phyloP scores from a whole-genome alignment of 2,329 filamentous ascomycete species.

The Fusarium tjaetaba region DNA sequence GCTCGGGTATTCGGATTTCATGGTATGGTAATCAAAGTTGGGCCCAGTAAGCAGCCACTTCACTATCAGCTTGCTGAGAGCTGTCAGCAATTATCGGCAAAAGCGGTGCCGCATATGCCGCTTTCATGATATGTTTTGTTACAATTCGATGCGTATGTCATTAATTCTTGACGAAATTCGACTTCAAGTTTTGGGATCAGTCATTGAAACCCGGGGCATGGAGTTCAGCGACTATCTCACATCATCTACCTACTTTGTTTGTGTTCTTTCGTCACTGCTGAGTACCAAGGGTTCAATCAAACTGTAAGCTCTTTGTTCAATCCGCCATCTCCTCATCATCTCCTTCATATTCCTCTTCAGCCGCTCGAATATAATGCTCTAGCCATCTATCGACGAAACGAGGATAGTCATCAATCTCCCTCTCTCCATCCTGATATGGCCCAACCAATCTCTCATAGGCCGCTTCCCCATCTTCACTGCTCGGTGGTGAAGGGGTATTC shows the following conservation, averaged over 20 bases:
- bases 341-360: background rate
- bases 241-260: too few relatives aligned
- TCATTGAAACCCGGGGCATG: rapidly evolving
- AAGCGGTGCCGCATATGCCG: background rate
- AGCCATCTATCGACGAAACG: background rate
- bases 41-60: background rate
- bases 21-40: background rate
- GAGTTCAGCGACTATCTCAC: background rate
- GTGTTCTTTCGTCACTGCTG: background rate
- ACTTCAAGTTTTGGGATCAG: background rate
- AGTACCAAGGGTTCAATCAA: too few relatives aligned
- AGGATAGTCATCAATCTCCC: background rate
- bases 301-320: background rate
- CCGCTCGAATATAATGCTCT: background rate
- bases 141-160: rapidly evolving
- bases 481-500: background rate
- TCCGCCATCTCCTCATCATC: background rate
- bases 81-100: background rate
- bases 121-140: background rate
- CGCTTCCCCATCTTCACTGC: background rate
- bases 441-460: background rate
- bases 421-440: background rate
- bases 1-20: background rate
- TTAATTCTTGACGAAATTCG: background rate
- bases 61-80: background rate